These are phyloP conservation scores for Botrytis fabae DNA, from an alignment of 2,329 filamentous ascomycete genomes.

Conservation along the genomic window DNA sequence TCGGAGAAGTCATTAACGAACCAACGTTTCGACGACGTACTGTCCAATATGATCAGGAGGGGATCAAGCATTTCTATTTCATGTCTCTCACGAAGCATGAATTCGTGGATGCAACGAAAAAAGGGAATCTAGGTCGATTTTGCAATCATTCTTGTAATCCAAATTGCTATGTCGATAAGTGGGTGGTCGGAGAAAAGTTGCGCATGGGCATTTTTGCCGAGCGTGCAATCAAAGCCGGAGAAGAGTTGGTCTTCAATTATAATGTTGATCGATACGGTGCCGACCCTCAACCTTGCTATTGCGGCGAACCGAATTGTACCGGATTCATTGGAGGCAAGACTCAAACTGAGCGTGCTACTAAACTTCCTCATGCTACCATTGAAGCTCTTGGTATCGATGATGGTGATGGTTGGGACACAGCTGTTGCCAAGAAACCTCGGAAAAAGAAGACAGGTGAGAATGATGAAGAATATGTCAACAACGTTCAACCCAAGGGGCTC, in stretches of 20 bases:
- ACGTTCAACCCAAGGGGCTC: slow-evolving; percentile 75
- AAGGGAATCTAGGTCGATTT: slow-evolving; percentile 92
- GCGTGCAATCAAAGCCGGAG: slow-evolving; percentile 79
- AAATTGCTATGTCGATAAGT: slow-evolving; percentile 99
- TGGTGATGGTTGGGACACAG: slow-evolving; percentile 86
- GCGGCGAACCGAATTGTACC: slow-evolving; percentile 89
- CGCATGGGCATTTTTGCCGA: slow-evolving; percentile 98
- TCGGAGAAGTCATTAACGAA: slow-evolving; percentile 97
- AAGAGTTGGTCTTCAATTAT: slow-evolving; percentile 98
- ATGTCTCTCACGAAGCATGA: slow-evolving; percentile 97
- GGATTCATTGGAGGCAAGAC: slow-evolving; percentile 98
- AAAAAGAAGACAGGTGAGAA: slow-evolving; percentile 92
- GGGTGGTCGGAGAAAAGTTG: slow-evolving; percentile 95
- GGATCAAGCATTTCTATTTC: slow-evolving; percentile 99
- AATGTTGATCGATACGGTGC: slow-evolving; percentile 98
- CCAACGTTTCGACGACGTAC: slow-evolving; percentile 84
- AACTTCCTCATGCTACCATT: slow-evolving; percentile 83
- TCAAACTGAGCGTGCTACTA: slow-evolving; percentile 92
- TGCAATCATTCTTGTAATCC: slow-evolving; percentile 99
- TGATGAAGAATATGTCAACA: slow-evolving; percentile 94
- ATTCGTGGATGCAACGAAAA: slow-evolving; percentile 96
- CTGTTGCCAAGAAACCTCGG: slow-evolving; percentile 83
- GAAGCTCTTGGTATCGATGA: slow-evolving; percentile 96
- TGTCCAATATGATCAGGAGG: slow-evolving; percentile 90
- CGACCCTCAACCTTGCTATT: slow-evolving; percentile 96